Conservation (phyloP, 2,329 filamentous ascomycete species). For the Trichophyton equinum region DNA sequence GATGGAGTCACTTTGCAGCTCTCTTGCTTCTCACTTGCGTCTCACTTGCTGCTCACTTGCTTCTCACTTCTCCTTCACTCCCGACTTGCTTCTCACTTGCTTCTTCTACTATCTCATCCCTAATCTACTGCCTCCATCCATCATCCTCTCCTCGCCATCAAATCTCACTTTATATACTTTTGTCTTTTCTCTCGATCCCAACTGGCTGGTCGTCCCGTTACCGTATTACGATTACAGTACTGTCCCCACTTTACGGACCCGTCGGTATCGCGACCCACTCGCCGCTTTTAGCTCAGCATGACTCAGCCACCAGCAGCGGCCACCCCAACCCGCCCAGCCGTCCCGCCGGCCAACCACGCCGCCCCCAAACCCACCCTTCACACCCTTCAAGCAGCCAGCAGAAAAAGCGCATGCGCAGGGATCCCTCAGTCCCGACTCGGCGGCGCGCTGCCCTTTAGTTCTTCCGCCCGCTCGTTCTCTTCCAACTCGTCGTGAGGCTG, state of each 20-base stretch:
- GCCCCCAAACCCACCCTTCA: not conserved
- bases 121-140: not conserved
- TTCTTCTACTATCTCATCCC: no score
- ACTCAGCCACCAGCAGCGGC: not conserved
- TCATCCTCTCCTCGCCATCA: not conserved
- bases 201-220: not conserved
- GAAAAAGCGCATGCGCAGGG: constrained; percentile 1
- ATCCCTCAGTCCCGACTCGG: not conserved
- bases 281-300: not conserved
- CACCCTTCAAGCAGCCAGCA: not conserved
- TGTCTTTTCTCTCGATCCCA: not conserved
- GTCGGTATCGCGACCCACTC: not conserved
- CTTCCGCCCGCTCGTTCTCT: not conserved
- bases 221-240: not conserved
- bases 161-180: not conserved
- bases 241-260: not conserved
- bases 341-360: no score
- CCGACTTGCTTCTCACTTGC: no score
- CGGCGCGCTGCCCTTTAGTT: not conserved
- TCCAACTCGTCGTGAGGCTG: no score
- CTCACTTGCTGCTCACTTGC: not conserved
- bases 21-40: not conserved
- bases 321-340: not conserved
- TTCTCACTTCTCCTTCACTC: no score
- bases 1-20: not conserved